A percentile compares a stretch with the other conserved stretches of the same genome.
phyloP scores from a whole-genome alignment of 148 eudicot genomes.

The Polygonum maritimum region DNA sequence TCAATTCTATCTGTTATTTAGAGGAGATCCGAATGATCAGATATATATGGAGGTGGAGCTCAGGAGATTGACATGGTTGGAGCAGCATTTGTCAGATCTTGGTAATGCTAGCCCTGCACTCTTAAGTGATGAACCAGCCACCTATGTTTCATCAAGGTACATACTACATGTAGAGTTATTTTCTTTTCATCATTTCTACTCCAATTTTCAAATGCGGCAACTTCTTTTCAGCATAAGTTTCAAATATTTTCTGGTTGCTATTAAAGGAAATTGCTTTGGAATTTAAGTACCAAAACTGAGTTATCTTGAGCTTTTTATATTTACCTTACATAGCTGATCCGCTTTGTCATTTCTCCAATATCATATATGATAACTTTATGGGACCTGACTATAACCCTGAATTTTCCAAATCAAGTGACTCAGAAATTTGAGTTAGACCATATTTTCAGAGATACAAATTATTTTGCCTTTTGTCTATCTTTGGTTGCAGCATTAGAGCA shows the following conservation, averaged over 20 bases:
- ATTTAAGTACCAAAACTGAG: too few species aligned
- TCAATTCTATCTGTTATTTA: conserved; percentile 73
- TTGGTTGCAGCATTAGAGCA: conserved; percentile 63
- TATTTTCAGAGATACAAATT: background rate
- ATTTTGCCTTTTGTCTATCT: background rate
- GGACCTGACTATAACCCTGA: background rate
- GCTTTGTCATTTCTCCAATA: too few species aligned
- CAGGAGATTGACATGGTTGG: conserved; percentile 90
- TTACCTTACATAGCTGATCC: too few species aligned
- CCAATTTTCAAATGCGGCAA: too few species aligned
- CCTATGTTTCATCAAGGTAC: conserved; percentile 78
- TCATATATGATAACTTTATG: too few species aligned
- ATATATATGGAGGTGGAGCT: conserved; percentile 94
- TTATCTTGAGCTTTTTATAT: too few species aligned
- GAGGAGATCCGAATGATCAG: conserved; percentile 88
- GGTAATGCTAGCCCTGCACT: conserved; percentile 99
- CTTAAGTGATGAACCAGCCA: conserved; percentile 81
- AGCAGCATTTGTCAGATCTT: conserved; percentile 85
- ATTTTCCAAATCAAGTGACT: background rate
- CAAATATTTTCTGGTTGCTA: background rate
- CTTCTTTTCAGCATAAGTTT: background rate
- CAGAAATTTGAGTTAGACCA: background rate
- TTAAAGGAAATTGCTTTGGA: too few species aligned
- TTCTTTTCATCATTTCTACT: too few species aligned
- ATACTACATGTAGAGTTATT: background rate